Conservation (phyloP, 75 land plant species). For the Sequoiadendron giganteum region DNA sequence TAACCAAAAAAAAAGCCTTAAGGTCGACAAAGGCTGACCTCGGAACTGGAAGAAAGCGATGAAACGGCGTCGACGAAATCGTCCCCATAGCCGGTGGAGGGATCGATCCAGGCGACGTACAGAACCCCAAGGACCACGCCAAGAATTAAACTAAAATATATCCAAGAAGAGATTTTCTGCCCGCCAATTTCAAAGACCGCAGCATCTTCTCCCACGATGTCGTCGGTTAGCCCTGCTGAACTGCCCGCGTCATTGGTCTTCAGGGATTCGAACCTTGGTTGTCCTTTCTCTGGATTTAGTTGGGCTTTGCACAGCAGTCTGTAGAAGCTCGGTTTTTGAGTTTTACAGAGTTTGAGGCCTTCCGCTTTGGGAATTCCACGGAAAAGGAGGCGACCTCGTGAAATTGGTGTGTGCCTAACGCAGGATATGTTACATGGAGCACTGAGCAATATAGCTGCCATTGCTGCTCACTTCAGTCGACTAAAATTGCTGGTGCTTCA, state of each 20-base stretch:
- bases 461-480: background rate
- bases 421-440: background rate
- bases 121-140: constrained; percentile 67
- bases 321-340: background rate
- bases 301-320: constrained; percentile 1
- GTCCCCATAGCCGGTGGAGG: constrained; percentile 70
- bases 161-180: constrained; percentile 84
- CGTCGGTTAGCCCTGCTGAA: background rate
- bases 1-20: background rate
- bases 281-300: background rate
- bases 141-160: constrained; percentile 62
- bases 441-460: constrained; percentile 3
- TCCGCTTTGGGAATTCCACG: background rate
- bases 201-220: constrained; percentile 78
- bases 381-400: background rate
- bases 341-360: background rate
- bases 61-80: constrained; percentile 61
- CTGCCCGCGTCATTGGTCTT: background rate
- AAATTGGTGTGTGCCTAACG: background rate
- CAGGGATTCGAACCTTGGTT: background rate
- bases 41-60: constrained; percentile 57
- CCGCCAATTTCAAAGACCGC: constrained; percentile 65
- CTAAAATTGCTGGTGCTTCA: too few relatives aligned
- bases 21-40: constrained; percentile 33
- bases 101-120: constrained; percentile 73